Conservation (phyloP, 116 monocot genomes). For the Cymodocea nodosa region DNA sequence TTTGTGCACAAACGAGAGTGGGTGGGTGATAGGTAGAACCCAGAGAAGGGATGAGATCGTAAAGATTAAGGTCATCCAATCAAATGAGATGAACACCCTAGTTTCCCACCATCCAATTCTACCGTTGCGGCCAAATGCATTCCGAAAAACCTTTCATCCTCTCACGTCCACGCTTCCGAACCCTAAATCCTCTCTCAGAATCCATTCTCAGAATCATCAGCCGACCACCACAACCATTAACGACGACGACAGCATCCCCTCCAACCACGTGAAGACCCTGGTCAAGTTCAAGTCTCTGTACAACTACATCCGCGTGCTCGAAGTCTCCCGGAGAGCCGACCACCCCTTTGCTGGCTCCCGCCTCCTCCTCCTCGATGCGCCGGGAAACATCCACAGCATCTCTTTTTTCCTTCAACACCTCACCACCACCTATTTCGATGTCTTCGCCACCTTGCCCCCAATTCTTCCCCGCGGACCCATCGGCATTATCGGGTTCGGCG, state of each 20-base stretch:
- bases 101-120: slow-evolving; percentile 9
- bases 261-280: slow-evolving; percentile 40
- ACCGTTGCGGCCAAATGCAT: slow-evolving; percentile 7
- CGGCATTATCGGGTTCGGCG: slow-evolving; percentile 74
- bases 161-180: background rate
- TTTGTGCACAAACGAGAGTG: too few species aligned
- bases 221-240: background rate
- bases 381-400: slow-evolving; percentile 90
- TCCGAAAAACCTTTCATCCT: slow-evolving; percentile 4
- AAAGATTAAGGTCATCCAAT: background rate
- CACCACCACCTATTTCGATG: slow-evolving; percentile 76
- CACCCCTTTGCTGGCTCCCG: slow-evolving; percentile 73
- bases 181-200: slow-evolving; percentile 10
- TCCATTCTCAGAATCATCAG: background rate
- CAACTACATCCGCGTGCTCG: slow-evolving; percentile 71
- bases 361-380: slow-evolving; percentile 82
- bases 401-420: slow-evolving; percentile 37
- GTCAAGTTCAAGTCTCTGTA: slow-evolving; percentile 45
- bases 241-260: slow-evolving; percentile 33
- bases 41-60: background rate
- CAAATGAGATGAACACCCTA: slow-evolving; percentile 12
- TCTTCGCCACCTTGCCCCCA: slow-evolving; percentile 82
- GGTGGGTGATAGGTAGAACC: background rate
- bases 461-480: slow-evolving; percentile 58
- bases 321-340: slow-evolving; percentile 60